A percentile compares a stretch with the other conserved stretches of the same genome.
Evolutionary conservation across 352 stramenopile species (phyloP).

Genomic region (Elongisporangium anandrum): DNA sequence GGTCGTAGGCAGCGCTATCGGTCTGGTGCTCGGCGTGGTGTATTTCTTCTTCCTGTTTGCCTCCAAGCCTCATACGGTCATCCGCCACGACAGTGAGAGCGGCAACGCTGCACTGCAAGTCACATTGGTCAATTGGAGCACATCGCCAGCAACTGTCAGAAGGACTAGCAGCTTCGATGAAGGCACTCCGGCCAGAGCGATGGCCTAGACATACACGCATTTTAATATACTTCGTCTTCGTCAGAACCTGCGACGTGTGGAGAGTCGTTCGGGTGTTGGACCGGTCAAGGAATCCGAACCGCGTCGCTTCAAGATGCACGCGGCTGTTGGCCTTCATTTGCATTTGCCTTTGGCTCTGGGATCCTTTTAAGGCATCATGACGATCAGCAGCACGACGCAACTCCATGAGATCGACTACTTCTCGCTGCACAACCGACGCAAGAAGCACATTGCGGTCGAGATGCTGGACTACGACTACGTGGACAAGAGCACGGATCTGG

Average conservation of each 20-base stretch:
- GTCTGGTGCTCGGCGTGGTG: background rate
- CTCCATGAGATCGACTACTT: constrained; percentile 61
- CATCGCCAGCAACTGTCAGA: no score
- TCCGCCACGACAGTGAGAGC: background rate
- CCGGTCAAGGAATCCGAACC: constrained; percentile 4
- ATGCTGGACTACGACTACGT: constrained; percentile 93
- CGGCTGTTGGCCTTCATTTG: background rate
- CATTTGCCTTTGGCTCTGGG: background rate
- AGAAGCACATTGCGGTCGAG: constrained; percentile 68
- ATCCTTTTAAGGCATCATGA: constrained; percentile 17
- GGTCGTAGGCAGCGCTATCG: background rate
- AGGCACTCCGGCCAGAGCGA: no score
- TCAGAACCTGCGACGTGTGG: constrained; percentile 10
- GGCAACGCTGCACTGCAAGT: background rate
- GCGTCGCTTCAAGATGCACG: constrained; percentile 7
- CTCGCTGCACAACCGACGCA: constrained; percentile 68
- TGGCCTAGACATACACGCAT: no score
- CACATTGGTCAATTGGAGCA: background rate
- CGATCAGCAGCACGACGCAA: constrained; percentile 13
- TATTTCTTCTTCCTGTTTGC: background rate
- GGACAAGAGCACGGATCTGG: constrained; percentile 67
- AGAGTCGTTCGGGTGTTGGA: background rate
- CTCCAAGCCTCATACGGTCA: background rate
- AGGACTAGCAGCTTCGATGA: no score
- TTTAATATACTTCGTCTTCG: no score